Evolutionary conservation across 2,329 filamentous ascomycete genomes (phyloP).

Genomic region (Fusarium caatingaense): DNA sequence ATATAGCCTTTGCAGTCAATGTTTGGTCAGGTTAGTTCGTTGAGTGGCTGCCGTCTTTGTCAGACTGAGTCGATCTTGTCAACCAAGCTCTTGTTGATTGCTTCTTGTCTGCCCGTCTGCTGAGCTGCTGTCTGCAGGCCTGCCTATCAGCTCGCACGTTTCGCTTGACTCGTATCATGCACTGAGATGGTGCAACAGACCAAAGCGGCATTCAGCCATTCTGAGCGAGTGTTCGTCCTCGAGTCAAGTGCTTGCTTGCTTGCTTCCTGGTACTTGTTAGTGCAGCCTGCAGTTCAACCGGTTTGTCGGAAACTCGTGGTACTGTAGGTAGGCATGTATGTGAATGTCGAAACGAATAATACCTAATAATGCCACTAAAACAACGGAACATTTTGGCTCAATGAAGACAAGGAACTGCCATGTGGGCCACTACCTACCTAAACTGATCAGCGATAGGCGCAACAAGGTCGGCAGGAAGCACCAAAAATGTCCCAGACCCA

Average conservation of each 20-base stretch:
- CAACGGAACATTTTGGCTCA: background rate
- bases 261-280: background rate
- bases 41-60: conserved; percentile 15
- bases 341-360: conserved; percentile 18
- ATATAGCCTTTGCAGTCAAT: conserved; percentile 5
- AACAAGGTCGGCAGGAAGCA: background rate
- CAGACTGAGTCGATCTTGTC: conserved; percentile 9
- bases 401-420: conserved; percentile 20
- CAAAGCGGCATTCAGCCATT: background rate
- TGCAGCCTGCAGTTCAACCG: background rate
- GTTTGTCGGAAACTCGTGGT: conserved; percentile 5
- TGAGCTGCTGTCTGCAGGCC: conserved; percentile 7
- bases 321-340: background rate
- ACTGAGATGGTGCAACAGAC: background rate
- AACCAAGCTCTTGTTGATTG: conserved; percentile 11
- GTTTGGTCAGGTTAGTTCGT: conserved; percentile 16
- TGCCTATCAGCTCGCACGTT: conserved; percentile 25
- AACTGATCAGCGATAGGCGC: conserved; percentile 16
- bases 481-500: conserved; percentile 2
- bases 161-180: conserved; percentile 24
- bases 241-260: conserved; percentile 26
- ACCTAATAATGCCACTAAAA: conserved; percentile 13
- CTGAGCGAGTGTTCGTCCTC: background rate
- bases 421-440: conserved; percentile 20
- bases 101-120: conserved; percentile 1